Base-by-base conservation (phyloP, 768 basidiomycete species). In the Hirschioporus abietinus region DNA sequence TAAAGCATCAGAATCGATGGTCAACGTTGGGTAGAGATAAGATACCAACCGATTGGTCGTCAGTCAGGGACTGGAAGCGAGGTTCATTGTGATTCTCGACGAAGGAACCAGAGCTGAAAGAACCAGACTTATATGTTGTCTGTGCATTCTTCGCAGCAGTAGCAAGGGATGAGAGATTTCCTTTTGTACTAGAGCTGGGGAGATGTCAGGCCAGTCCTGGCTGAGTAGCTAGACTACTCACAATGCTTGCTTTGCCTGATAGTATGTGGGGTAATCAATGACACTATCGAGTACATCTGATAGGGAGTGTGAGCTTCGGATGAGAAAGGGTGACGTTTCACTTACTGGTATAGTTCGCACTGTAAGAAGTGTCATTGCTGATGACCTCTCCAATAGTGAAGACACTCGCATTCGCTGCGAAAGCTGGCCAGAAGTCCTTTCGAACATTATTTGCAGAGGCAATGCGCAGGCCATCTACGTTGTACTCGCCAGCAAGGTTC, bases 371-470 rank as follows among this genome's bases (percentile, higher is more conserved):
- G 68, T 81, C 75, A 71, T 79, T 74, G 66, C 80, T 74, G 69
- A 81, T 71, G 26, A 88, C 82, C 75, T 88, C 87, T 42, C 87
- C 87, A 36, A 87, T 77, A 64, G 82, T 83, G 71, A 80, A 86
- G 8, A 86, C 79, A 3, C 80, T 82, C 0, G 84, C 83, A 12
- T 81, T 74, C 24, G 74, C 70, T 63, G 80, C 76, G 71, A 87
- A 88, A 5, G 71, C 79, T 9, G 78, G 78, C 86, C 86, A 88
- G 72, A 88, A 88, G 25, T 79, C 76, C 69, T 78, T 78, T 1
- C 80, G 76, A 69, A 88, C 76, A 71, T 85, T 84, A 72, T 86
- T 87, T 68, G 82, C 85, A 4, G 86, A 84, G 65, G 86, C 86
- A 72, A 88, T 81, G 27, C 87, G 80, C 34, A 88, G 71, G 7